Conservation (phyloP, 805 yeast species). For the Komagataella pseudopastoris region DNA sequence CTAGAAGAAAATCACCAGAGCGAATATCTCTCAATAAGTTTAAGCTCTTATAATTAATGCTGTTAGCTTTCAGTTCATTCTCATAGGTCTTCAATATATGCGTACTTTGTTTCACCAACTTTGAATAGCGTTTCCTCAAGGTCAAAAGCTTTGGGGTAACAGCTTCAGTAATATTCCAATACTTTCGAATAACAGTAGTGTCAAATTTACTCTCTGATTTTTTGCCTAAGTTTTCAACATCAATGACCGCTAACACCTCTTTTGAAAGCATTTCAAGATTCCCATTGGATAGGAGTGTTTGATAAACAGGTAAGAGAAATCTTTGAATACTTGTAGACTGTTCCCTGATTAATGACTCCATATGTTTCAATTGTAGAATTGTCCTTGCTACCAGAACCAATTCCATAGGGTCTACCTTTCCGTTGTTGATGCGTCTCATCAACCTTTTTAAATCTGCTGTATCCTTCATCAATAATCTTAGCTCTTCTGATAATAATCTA, state of each 20-base stretch:
- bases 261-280: neutral
- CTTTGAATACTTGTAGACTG: constrained; percentile 4
- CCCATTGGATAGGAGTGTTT: neutral
- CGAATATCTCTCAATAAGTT: constrained; percentile 13
- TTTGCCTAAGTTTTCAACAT: neutral
- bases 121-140: constrained; percentile 10
- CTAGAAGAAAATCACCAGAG: constrained; percentile 13
- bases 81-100: constrained; percentile 2
- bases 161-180: constrained; percentile 13
- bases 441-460: constrained; percentile 47
- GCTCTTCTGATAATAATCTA: constrained; percentile 12
- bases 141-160: constrained; percentile 9
- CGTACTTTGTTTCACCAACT: constrained; percentile 5
- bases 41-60: constrained; percentile 9
- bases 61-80: constrained; percentile 2
- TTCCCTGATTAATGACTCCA: neutral
- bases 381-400: neutral
- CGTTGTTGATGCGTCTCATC: constrained; percentile 40
- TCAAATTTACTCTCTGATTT: constrained; percentile 9
- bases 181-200: constrained; percentile 9
- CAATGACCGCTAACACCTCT: neutral
- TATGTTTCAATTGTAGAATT: neutral
- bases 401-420: constrained; percentile 4
- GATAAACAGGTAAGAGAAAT: constrained; percentile 4
- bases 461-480: constrained; percentile 24